Conservation (phyloP, 208 protist genomes). For the Trichomonas vaginalis region DNA sequence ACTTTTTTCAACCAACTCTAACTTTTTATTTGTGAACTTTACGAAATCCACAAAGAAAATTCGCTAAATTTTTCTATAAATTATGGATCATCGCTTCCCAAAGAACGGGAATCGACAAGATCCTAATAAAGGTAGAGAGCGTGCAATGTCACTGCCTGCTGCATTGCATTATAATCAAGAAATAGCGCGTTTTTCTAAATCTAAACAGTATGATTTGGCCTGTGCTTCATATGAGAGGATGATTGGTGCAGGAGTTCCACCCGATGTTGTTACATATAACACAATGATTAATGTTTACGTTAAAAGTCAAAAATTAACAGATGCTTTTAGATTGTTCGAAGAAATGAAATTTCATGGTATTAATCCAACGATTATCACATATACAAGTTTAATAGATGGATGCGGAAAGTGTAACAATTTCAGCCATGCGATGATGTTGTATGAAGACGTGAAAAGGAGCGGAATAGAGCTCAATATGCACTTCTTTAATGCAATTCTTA, state of each 20-base stretch:
- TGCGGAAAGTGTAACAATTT: not conserved
- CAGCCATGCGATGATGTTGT: not conserved
- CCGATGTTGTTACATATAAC: not conserved
- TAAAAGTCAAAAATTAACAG: not conserved
- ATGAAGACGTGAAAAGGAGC: not conserved
- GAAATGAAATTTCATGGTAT: conserved; percentile 11
- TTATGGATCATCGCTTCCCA: not conserved
- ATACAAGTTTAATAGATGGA: not conserved
- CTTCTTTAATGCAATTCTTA: not conserved
- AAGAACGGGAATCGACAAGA: not conserved
- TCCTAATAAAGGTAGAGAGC: not conserved
- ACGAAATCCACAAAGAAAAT: too few species aligned
- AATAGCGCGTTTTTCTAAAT: not conserved
- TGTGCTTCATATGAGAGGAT: not conserved
- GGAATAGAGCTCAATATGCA: not conserved
- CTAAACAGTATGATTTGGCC: not conserved
- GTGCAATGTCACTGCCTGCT: not conserved
- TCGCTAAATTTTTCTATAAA: not conserved
- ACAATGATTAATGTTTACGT: conserved; percentile 12
- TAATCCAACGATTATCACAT: not conserved
- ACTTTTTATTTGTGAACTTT: too few species aligned
- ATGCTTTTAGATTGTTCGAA: not conserved
- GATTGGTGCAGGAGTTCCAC: not conserved
- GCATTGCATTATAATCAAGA: not conserved
- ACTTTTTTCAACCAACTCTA: too few species aligned